Evolutionary conservation across 2,329 filamentous ascomycete genomes (phyloP), one percentile per base, ranked within the genome.

Genomic region (Fusarium pseudonygamai): DNA sequence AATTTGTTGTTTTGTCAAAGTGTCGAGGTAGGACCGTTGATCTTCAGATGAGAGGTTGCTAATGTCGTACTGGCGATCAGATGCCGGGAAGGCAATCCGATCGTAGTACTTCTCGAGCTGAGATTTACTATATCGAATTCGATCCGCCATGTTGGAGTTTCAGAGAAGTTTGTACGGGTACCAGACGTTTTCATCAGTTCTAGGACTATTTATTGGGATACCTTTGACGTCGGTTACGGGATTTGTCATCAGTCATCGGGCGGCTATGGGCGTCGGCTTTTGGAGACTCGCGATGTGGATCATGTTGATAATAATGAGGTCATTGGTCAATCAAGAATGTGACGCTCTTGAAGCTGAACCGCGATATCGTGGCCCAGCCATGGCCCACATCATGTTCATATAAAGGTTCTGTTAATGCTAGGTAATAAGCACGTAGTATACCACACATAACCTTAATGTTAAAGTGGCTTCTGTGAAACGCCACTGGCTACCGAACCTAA

Each of bases 81-180:
- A 36, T 12, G 26, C 16, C 3, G 57, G 50, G 2, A 71, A 46
- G 7, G 57, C 53, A 26, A 71, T 71, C 5, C 68, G 56, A 10
- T 62, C 34, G 12, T 67, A 71, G n/a, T 71, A 71, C 16, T 36
- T 47, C 26, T 55, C 40, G 1, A 71, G 40, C 4, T 71, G 67
- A 45, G 40, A 24, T 8, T 57, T 24, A 12, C 13, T 40, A 7
- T 71, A 71, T 7, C 12, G 46, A 20, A 47, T 22, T 55, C 68
- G 46, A 36, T 71, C 68, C 30, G 43, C 53, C 67, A 71, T 71
- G 15, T 3, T 58, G 10, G 11, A 37, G 8, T 22, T 34, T 34
- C 34, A 8, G 3, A 34, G 34, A 34, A 34, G 34, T 16, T 34
- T 34, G 9, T 5, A 34, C 34, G 34, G 34, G 34, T 16, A 8